Conservation (phyloP, 1,139 yeast species). For the Candida frijolesensis region DNA sequence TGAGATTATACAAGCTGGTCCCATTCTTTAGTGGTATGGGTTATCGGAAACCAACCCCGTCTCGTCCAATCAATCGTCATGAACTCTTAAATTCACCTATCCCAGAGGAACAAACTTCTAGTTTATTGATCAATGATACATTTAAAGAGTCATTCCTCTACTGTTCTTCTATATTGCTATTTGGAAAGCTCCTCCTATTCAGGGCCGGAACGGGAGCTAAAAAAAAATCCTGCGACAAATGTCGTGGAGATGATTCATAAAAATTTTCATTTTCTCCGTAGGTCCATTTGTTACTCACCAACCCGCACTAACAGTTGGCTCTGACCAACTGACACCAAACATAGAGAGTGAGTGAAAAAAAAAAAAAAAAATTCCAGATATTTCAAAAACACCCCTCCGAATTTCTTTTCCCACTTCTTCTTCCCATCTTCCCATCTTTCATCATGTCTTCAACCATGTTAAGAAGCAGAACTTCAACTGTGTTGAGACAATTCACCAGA, state of each 20-base stretch:
- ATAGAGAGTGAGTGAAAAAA: background rate
- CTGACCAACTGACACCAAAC: background rate
- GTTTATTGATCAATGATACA: too few relatives aligned
- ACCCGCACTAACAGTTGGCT: background rate
- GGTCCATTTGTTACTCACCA: background rate
- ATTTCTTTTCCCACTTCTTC: background rate
- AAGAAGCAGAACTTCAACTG: slow-evolving; percentile 11
- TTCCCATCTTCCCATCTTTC: background rate
- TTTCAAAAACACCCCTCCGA: background rate
- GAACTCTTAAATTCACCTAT: too few relatives aligned
- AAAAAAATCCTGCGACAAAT: background rate
- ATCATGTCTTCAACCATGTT: slow-evolving; percentile 11
- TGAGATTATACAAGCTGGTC: too few relatives aligned
- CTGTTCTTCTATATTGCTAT: too few relatives aligned
- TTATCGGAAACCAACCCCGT: too few relatives aligned
- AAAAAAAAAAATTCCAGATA: background rate
- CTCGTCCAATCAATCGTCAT: too few relatives aligned
- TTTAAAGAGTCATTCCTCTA: too few relatives aligned
- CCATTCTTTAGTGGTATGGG: too few relatives aligned
- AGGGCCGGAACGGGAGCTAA: background rate
- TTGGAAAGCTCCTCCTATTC: background rate
- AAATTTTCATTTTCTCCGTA: background rate
- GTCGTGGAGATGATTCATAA: background rate
- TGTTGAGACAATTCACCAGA: slow-evolving; percentile 20
- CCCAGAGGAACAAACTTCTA: too few relatives aligned